These are phyloP conservation scores for Trichoderma atrobrunneum DNA, from an alignment of 2,329 filamentous ascomycete species.

Conservation along the genomic window DNA sequence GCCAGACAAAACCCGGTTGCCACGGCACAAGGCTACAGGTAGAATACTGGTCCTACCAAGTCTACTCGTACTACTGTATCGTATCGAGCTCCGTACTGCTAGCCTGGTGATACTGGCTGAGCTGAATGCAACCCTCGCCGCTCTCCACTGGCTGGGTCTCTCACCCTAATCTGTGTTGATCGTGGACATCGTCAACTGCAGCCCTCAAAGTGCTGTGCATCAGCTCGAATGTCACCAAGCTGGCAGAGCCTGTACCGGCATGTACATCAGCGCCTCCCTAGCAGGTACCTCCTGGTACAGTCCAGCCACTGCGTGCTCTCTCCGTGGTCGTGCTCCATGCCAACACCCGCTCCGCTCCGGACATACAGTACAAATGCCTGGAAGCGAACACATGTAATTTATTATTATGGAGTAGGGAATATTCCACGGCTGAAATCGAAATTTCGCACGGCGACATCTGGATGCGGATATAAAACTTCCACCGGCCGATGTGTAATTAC, in stretches of 20 bases:
- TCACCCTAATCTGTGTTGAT: not conserved
- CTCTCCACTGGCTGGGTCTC: not conserved
- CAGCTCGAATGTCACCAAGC: not conserved
- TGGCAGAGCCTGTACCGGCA: not conserved
- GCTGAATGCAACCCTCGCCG: not conserved
- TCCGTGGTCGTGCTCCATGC: not conserved
- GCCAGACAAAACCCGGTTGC: not conserved
- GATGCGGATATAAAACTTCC: not conserved
- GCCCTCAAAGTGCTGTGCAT: not conserved
- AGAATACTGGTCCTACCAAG: not conserved
- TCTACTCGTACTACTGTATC: not conserved
- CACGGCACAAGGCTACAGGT: not conserved
- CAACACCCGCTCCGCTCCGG: not conserved
- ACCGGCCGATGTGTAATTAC: not conserved
- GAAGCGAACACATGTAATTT: slow-evolving; percentile 8
- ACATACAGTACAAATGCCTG: not conserved
- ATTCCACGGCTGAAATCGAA: slow-evolving; percentile 9
- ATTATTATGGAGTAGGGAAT: slow-evolving; percentile 11
- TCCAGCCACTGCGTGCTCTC: not conserved
- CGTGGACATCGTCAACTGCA: not conserved
- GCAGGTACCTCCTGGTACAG: not conserved
- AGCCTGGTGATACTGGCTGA: not conserved
- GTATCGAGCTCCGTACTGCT: not conserved
- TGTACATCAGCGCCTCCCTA: not conserved
- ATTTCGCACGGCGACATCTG: not conserved